phyloP scores from a whole-genome alignment of 805 yeast genomes.

The Clavispora santaluciae region DNA sequence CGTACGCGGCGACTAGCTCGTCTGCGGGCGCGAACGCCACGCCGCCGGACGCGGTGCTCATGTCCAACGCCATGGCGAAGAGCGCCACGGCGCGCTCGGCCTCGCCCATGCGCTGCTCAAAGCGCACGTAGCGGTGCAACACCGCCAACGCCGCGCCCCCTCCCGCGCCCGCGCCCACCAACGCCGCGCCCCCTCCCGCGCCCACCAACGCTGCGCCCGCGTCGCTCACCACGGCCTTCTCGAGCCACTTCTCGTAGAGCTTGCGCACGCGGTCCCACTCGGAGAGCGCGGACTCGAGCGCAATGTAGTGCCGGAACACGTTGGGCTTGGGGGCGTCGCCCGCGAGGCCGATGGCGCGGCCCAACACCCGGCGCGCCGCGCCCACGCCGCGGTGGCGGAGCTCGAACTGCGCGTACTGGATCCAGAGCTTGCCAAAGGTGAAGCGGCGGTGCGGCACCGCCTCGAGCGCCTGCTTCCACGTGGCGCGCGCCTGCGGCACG shows the following conservation, averaged over 20 bases:
- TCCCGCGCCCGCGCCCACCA: slow-evolving; percentile 1
- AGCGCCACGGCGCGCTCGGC: slow-evolving; percentile 61
- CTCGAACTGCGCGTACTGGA: slow-evolving; percentile 64
- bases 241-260: slow-evolving; percentile 65
- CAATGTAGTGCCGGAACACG: slow-evolving; percentile 60
- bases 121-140: slow-evolving; percentile 62
- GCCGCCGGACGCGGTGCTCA: slow-evolving; percentile 3
- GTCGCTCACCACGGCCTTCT: slow-evolving; percentile 20
- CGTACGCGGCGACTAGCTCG: slow-evolving; percentile 28
- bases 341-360: slow-evolving; percentile 60
- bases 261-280: slow-evolving; percentile 79
- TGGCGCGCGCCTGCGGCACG: slow-evolving; percentile 40
- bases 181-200: no score
- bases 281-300: slow-evolving; percentile 59
- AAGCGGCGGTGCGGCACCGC: slow-evolving; percentile 55
- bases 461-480: slow-evolving; percentile 48
- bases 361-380: slow-evolving; percentile 63
- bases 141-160: slow-evolving; percentile 16
- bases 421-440: slow-evolving; percentile 74
- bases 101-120: slow-evolving; percentile 69
- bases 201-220: no score
- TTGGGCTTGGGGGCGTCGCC: slow-evolving; percentile 45
- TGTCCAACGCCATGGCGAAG: slow-evolving; percentile 14
- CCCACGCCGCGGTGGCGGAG: slow-evolving; percentile 52
- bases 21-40: slow-evolving; percentile 20